Base-by-base conservation (phyloP, 108 stramenopile genomes). In the Discostella pseudostelligera region DNA sequence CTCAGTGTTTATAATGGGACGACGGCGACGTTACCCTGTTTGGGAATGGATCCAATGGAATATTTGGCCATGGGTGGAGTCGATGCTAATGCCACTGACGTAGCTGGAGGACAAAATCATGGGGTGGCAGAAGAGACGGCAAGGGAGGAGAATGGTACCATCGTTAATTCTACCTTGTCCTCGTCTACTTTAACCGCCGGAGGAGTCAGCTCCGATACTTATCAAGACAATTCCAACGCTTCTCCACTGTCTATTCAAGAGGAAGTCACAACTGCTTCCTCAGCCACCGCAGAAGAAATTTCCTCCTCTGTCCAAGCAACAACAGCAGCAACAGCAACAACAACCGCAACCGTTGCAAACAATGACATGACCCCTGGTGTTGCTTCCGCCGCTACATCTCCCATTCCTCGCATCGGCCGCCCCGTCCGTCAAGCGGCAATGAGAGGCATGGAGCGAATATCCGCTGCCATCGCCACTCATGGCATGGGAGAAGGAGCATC, bases 401-500 rank as follows among this genome's bases (percentile, higher is more conserved):
- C 59, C 59, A 44, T n/a, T 40, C 26, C 59, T 19, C 14, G 10
- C 5, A 32, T 5, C 5, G 32, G 32, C 32, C 42, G 61, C 43
- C 45, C 61, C 13, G 53, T 40, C 16, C 53, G 65, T 22, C 25
- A 56, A 36, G 65, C 65, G 1, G 65, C 65, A 10, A 24, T 66
- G 19, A 39, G 44, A 4, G 55, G 65, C 0, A 20, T 55, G 54
- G 54, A 72, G 58, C 56, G 71, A 36, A 64, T 72, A 25, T 65
- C 71, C 29, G 49, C 56, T 4, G 63, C 71, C 8, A 25, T 64
- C 42, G 70, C 61, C 53, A 72, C 63, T 6, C 42, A 58, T 1
- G 71, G 71, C 17, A 65, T 65, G 63, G 71, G 63, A 7, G 37
- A 48, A 11, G 56, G 45, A 12, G 14, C 50, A 20, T 29, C 8